phyloP scores from a whole-genome alignment of 345 rosid genomes.

The Diplotaxis tenuifolia region DNA sequence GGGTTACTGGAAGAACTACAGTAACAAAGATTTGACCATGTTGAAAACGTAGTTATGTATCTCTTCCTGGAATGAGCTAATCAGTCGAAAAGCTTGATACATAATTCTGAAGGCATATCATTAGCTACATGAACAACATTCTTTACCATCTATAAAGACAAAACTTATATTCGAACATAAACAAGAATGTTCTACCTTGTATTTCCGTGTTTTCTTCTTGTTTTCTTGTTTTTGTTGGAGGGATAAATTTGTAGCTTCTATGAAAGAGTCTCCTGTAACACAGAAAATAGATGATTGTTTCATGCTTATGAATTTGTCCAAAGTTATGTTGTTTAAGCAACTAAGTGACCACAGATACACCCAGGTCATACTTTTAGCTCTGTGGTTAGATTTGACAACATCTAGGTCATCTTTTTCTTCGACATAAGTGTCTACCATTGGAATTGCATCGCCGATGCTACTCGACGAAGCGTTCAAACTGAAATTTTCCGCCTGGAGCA shows the following conservation, averaged over 20 bases:
- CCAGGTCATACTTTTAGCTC: constrained; percentile 47
- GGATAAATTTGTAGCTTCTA: constrained; percentile 53
- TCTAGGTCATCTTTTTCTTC: constrained; percentile 38
- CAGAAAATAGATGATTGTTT: background rate
- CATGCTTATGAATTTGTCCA: constrained; percentile 8
- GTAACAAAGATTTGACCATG: constrained; percentile 16
- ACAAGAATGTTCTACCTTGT: constrained; percentile 52
- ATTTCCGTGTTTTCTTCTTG: constrained; percentile 55
- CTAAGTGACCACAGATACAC: constrained; percentile 8
- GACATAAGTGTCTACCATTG: constrained; percentile 35
- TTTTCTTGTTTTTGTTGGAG: constrained; percentile 60
- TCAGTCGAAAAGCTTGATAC: background rate
- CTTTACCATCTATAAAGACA: background rate
- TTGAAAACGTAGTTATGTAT: background rate
- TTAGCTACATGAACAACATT: constrained; percentile 7
- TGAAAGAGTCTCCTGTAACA: constrained; percentile 43
- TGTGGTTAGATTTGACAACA: constrained; percentile 37
- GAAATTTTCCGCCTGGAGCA: constrained; percentile 51
- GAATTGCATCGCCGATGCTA: constrained; percentile 24
- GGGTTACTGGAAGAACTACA: background rate
- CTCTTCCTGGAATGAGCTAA: background rate
- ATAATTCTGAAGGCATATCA: background rate
- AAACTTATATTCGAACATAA: background rate
- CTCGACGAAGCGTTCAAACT: constrained; percentile 32
- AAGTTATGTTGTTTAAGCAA: background rate